Evolutionary conservation across 176 grass and related monocot species (phyloP).

Genomic region (Saccharum spontaneum): DNA sequence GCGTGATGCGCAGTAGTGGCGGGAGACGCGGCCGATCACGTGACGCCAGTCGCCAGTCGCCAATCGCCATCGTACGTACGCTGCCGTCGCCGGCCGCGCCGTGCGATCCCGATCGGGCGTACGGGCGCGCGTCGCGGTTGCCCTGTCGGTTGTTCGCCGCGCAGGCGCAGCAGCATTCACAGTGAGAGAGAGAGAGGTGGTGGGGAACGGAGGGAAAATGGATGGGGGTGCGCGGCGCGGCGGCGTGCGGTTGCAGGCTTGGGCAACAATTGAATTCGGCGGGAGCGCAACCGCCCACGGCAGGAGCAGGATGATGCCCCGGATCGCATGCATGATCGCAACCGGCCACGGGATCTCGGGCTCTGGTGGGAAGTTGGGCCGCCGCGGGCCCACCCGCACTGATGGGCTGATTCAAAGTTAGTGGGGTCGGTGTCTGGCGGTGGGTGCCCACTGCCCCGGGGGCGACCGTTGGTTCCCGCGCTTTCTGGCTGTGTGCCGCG

Average conservation of each 20-base stretch:
- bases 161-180: not conserved
- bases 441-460: not conserved
- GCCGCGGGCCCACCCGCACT: not conserved
- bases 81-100: not conserved
- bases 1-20: constrained; percentile 10
- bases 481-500: not conserved
- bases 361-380: constrained; percentile 22
- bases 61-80: not conserved
- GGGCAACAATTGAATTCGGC: not conserved
- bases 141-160: constrained; percentile 34
- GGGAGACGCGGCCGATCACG: constrained; percentile 16
- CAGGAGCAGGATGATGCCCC: not conserved
- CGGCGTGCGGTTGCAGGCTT: constrained; percentile 5
- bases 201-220: too few species aligned
- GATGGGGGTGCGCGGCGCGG: not conserved
- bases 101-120: constrained; percentile 39
- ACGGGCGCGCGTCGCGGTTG: not conserved
- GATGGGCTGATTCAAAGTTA: not conserved
- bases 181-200: not conserved
- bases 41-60: not conserved
- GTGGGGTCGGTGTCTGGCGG: not conserved
- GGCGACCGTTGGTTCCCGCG: constrained; percentile 30
- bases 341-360: constrained; percentile 25
- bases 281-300: not conserved
- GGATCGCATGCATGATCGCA: not conserved